Conservation (phyloP, 345 rosid species). For the Salix arbutifolia region DNA sequence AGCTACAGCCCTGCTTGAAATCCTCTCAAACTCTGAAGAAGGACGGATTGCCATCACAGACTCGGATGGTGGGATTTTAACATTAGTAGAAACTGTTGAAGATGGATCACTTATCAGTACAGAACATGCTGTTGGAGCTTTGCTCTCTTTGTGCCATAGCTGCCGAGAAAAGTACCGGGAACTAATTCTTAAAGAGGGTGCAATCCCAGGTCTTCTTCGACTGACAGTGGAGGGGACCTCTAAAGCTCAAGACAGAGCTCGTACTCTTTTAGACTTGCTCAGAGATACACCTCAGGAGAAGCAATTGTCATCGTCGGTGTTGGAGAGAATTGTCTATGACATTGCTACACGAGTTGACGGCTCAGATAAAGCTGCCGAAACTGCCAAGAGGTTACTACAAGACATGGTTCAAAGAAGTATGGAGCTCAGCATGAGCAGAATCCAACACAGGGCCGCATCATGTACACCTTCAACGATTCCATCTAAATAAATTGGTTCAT, state of each 20-base stretch:
- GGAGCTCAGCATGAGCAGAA: conserved; percentile 50
- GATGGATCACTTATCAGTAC: conserved; percentile 65
- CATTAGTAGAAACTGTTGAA: conserved; percentile 69
- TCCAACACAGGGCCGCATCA: conserved; percentile 38
- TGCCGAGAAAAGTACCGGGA: conserved; percentile 51
- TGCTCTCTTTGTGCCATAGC: conserved; percentile 57
- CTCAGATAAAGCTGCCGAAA: conserved; percentile 63
- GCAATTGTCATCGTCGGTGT: conserved; percentile 46
- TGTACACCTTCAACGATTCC: conserved; percentile 34
- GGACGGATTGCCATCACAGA: conserved; percentile 52
- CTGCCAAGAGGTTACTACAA: conserved; percentile 59
- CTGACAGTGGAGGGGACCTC: conserved; percentile 64
- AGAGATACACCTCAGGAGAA: conserved; percentile 61
- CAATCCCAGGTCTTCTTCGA: conserved; percentile 67
- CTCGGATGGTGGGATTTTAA: conserved; percentile 56
- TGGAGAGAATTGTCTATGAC: conserved; percentile 57
- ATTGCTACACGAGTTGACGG: conserved; percentile 58
- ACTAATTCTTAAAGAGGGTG: conserved; percentile 73
- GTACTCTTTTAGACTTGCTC: conserved; percentile 56
- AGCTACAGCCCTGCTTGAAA: conserved; percentile 57
- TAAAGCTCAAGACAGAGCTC: conserved; percentile 62
- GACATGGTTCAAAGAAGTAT: conserved; percentile 75
- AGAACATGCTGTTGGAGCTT: conserved; percentile 58
- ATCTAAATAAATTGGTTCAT: conserved; percentile 18
- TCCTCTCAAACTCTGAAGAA: conserved; percentile 59